Evolutionary conservation across 2,329 filamentous ascomycete genomes (phyloP), one percentile per base, ranked within the genome.

Genomic region (Aspergillus tamarii): DNA sequence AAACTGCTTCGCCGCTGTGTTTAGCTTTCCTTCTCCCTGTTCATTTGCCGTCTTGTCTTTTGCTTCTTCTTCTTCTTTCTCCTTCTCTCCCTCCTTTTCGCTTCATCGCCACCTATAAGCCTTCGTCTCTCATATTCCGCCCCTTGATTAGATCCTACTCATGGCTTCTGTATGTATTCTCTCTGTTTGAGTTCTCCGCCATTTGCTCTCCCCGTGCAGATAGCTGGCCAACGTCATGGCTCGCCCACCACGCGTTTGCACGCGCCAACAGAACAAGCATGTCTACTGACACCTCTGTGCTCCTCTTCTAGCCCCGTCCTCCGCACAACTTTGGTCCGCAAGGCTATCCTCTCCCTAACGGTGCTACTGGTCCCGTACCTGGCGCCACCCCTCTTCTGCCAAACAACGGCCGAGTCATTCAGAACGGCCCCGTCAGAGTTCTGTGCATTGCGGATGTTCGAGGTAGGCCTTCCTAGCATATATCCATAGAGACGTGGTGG

Each of bases 381-480:
- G 81, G 80, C 67, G 81, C 81, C 65, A 77, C 80, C 62, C 79
- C 81, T 70, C 79, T 83, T 64, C 78, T 83, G 50, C 81, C 82
- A 34, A 83, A 84, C 73, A 83, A 83, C 72, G 81, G 82, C 67
- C 77, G 81, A 68, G 70, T 84, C 57, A 81, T 84, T 65, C 82
- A 84, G 70, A 80, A 76, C 56, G 82, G 82, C 39, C 77, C 79
- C 21, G 77, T 78, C 65, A 78, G 82, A 67, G 78, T 84, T 55
- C 69, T 84, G 59, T 84, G 82, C 67, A 81, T 84, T 71, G 82
- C 82, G 39, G 82, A 84, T 73, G 82, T 84, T 60, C 77, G 82
- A 81, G 82, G 82, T 84, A 79, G 19, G 65, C 62, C 50, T 10
- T 23, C 43, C 39, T 36, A 28, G 55, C 43, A 26, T 46, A 58